These are phyloP conservation scores for Corymbia calophylla DNA, from an alignment of 441 rosid species.

Conservation along the genomic window DNA sequence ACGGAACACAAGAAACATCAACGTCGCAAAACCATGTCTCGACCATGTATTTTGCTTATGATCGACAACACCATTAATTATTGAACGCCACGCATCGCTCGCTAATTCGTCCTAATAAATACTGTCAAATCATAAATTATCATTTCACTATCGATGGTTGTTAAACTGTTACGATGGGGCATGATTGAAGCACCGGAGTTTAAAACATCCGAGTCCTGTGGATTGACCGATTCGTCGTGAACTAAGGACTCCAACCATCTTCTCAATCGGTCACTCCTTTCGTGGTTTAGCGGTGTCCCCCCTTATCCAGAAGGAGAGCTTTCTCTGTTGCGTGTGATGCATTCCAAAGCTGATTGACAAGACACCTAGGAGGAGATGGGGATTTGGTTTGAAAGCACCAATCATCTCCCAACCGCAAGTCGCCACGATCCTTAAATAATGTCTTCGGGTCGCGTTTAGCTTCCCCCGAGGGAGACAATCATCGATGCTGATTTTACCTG, in stretches of 20 bases:
- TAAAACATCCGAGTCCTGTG: rapidly evolving
- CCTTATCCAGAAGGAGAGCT: neutral
- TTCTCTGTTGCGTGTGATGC: neutral
- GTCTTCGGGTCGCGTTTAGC: neutral
- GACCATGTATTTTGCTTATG: neutral
- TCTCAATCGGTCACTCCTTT: neutral
- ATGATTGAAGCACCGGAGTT: neutral
- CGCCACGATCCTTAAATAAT: neutral
- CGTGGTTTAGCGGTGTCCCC: neutral
- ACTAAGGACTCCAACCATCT: neutral
- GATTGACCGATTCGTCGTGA: neutral
- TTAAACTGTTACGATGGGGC: too few species aligned
- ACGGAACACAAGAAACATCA: neutral
- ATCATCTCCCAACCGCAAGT: neutral
- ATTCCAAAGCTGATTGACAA: neutral
- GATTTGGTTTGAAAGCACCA: neutral
- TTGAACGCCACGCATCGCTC: neutral
- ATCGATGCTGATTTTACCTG: neutral
- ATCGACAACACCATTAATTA: neutral
- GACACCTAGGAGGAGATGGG: neutral
- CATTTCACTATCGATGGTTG: rapidly evolving
- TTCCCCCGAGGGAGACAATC: neutral
- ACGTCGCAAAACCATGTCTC: neutral
- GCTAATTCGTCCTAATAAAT: neutral
- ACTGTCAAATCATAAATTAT: rapidly evolving